Evolutionary conservation across 257 asterid genomes (phyloP).

Genomic region (Capsicum chinense): DNA sequence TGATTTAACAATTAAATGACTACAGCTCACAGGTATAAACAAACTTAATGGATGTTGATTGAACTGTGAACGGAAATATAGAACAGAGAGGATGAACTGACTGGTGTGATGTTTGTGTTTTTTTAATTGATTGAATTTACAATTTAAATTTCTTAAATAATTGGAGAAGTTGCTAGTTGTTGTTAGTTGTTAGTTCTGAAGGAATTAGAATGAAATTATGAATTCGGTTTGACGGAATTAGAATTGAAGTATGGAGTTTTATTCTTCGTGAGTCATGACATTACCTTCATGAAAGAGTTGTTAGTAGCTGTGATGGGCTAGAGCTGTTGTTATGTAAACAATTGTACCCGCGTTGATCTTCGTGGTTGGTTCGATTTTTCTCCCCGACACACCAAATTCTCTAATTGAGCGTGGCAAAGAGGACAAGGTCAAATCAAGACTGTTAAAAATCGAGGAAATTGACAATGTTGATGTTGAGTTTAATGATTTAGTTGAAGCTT

Average conservation of each 20-base stretch:
- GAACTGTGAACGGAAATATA: not conserved
- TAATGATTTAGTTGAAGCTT: slow-evolving; percentile 61
- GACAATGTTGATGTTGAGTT: slow-evolving; percentile 68
- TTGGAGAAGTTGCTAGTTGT: not conserved
- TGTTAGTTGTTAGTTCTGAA: not conserved
- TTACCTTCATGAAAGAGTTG: not conserved
- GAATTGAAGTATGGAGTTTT: not conserved
- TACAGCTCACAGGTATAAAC: not conserved
- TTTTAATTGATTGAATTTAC: slow-evolving; percentile 13
- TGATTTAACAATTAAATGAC: not conserved
- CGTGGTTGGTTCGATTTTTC: slow-evolving; percentile 60
- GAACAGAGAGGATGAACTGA: not conserved
- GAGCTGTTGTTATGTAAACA: slow-evolving; percentile 16
- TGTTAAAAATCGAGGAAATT: slow-evolving; percentile 57
- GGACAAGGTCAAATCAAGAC: slow-evolving; percentile 51
- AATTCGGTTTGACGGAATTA: not conserved
- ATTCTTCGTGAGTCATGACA: not conserved
- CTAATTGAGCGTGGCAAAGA: slow-evolving; percentile 66
- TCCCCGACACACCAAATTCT: slow-evolving; percentile 85
- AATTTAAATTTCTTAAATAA: not conserved
- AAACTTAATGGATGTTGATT: not conserved
- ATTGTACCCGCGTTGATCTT: slow-evolving; percentile 76
- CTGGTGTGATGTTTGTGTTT: not conserved
- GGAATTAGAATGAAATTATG: not conserved
- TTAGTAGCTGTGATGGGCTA: not conserved